Percentiles rank a stretch among this genome's conserved stretches.
Conservation (phyloP, 345 rosid genomes). For the Fremontodendron californicum region DNA sequence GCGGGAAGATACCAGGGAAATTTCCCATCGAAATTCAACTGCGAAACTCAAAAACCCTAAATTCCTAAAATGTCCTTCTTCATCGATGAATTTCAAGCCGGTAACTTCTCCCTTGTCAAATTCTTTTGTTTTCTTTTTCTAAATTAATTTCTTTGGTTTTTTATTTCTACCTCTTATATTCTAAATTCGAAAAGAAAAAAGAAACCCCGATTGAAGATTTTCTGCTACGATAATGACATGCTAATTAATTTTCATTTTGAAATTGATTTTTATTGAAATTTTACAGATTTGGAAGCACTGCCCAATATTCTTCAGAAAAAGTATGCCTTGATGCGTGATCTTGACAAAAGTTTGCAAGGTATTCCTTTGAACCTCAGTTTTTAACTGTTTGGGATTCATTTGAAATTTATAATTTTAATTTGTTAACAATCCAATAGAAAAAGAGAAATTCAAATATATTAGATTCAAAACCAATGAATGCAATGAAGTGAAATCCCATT, state of each 20-base stretch:
- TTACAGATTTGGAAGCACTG: conserved; percentile 68
- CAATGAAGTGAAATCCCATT: not conserved
- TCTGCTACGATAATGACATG: not conserved
- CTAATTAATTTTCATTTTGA: not conserved
- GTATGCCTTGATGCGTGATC: conserved; percentile 74
- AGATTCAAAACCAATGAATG: not conserved
- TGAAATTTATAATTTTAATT: not conserved
- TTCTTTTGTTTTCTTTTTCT: not conserved
- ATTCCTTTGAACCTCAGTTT: not conserved
- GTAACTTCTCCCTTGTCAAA: not conserved
- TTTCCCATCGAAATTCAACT: not conserved
- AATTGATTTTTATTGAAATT: conserved; percentile 2
- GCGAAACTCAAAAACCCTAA: not conserved
- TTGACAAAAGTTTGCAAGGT: conserved; percentile 94
- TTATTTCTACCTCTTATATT: not conserved
- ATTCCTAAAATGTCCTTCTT: conserved; percentile 11
- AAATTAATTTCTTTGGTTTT: not conserved
- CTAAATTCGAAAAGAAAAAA: not conserved
- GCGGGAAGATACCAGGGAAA: not conserved
- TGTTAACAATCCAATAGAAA: not conserved
- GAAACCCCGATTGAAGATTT: not conserved
- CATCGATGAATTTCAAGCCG: conserved; percentile 19
- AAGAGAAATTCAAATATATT: not conserved
- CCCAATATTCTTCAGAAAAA: conserved; percentile 88
- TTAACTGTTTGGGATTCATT: not conserved